These are phyloP conservation scores for Spirogloea muscicola DNA, from an alignment of 139 green algal species.

Conservation along the genomic window DNA sequence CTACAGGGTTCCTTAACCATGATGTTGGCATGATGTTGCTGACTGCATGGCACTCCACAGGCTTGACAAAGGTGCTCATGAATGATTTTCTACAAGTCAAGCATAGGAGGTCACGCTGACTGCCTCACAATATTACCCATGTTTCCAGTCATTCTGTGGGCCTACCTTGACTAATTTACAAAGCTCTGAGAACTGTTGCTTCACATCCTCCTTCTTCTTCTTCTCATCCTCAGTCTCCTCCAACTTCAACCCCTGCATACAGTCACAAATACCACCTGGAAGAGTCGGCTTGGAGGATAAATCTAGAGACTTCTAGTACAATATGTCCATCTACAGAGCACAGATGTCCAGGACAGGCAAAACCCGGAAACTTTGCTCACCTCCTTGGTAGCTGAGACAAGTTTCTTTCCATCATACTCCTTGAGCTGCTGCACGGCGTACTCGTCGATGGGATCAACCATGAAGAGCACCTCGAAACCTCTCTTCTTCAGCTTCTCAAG, in stretches of 20 bases:
- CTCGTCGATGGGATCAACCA: slow-evolving; percentile 99
- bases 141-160: too few relatives aligned
- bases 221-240: slow-evolving; percentile 87
- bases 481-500: slow-evolving; percentile 95
- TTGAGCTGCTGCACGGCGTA: slow-evolving; percentile 99
- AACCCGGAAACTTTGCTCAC: slow-evolving; percentile 34
- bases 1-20: too few relatives aligned
- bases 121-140: too few relatives aligned
- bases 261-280: background rate
- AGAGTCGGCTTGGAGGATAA: background rate
- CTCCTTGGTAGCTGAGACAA: slow-evolving; percentile 97
- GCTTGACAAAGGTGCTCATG: too few relatives aligned
- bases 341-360: too few relatives aligned
- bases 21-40: too few relatives aligned
- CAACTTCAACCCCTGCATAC: slow-evolving; percentile 49
- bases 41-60: too few relatives aligned
- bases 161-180: slow-evolving; percentile 83
- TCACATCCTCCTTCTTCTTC: slow-evolving; percentile 80
- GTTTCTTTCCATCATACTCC: slow-evolving; percentile 98
- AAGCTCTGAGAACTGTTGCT: slow-evolving; percentile 84
- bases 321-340: too few relatives aligned
- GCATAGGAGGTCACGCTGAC: too few relatives aligned
- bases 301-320: too few relatives aligned
- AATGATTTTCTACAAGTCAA: too few relatives aligned
- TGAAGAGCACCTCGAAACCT: slow-evolving; percentile 98